Evolutionary conservation across 2,329 filamentous ascomycete species (phyloP).

Genomic region (Paramyrothecium sp.): DNA sequence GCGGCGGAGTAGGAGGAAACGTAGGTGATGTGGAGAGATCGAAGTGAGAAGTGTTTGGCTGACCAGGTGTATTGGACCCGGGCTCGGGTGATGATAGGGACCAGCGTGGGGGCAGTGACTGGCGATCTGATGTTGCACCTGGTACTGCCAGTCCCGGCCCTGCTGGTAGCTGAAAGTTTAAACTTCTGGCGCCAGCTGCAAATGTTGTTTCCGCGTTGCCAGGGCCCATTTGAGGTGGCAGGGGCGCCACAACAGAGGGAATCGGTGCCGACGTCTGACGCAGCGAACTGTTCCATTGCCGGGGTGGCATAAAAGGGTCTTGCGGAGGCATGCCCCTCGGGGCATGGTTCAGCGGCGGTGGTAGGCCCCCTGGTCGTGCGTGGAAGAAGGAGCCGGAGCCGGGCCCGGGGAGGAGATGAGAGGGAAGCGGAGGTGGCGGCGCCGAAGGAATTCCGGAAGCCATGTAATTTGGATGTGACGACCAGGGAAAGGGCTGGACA

Average conservation of each 20-base stretch:
- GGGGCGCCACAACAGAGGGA: background rate
- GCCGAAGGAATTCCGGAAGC: background rate
- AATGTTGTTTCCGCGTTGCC: background rate
- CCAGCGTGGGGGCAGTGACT: constrained; percentile 15
- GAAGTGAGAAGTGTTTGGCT: constrained; percentile 12
- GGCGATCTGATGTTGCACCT: constrained; percentile 15
- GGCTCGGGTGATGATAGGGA: constrained; percentile 14
- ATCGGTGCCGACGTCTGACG: background rate
- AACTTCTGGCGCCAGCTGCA: background rate
- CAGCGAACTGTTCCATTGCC: background rate
- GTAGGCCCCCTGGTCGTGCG: background rate
- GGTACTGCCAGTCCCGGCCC: constrained; percentile 7
- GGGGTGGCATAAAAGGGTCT: background rate
- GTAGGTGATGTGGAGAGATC: constrained; percentile 8
- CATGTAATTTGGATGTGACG: background rate
- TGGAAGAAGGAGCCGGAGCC: background rate
- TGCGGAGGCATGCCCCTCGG: background rate
- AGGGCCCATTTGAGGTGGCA: background rate
- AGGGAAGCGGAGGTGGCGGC: background rate
- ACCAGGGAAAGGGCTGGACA: background rate
- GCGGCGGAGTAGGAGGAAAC: background rate
- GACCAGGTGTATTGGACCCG: constrained; percentile 13
- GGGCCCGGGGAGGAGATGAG: background rate
- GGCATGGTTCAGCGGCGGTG: background rate
- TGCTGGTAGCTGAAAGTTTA: constrained; percentile 2